Evolutionary conservation across 805 yeast genomes (phyloP), one percentile per base, ranked within the genome.

Genomic region (Tetrapisispora namnaoensis): DNA sequence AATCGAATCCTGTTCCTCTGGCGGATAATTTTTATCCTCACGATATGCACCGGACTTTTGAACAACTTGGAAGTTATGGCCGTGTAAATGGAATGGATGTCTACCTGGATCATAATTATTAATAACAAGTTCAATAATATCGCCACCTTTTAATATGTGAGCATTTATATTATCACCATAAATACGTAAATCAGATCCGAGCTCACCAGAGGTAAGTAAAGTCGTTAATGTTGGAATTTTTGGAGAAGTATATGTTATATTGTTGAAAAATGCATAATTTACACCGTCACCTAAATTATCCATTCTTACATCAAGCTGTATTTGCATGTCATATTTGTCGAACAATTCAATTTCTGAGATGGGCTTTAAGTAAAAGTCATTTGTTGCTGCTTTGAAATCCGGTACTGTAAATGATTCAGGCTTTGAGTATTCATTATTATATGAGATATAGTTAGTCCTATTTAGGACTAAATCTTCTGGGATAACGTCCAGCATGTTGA

Each of bases 21-120:
- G 60, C 7, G 56, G 53, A 18, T 51, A 55, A 21, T 49, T 46
- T 21, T 68, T 66, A 44, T 72, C 78, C 37, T 80, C 86, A 32
- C 68, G 76, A 49, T 70, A 73, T 2, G 71, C 76, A 18, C 63
- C 68, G 3, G 79, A 77, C 61, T 80, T 75, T 45, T 72, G 72
- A 37, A 83, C 68, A 21, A 83, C 64, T 67, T 82, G 88, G 71
- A 83, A 82, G 44, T 65, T 73, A 60, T 83, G 89, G 16, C 90
- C 90, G 59, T 83, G 90, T 56, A 83, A 72, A 63, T 83, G 90
- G 78, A 83, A 83, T 21, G 88, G 88, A 64, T 83, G 90, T 54
- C 80, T 80, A 51, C 88, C 86, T 4, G 83, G 81, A 63, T 89
- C 96, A 59, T 72, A 74, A 61, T 89, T 90, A 62, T 87, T 84